Conservation (phyloP, 305 asterid species). For the Fraxinus dipetala region DNA sequence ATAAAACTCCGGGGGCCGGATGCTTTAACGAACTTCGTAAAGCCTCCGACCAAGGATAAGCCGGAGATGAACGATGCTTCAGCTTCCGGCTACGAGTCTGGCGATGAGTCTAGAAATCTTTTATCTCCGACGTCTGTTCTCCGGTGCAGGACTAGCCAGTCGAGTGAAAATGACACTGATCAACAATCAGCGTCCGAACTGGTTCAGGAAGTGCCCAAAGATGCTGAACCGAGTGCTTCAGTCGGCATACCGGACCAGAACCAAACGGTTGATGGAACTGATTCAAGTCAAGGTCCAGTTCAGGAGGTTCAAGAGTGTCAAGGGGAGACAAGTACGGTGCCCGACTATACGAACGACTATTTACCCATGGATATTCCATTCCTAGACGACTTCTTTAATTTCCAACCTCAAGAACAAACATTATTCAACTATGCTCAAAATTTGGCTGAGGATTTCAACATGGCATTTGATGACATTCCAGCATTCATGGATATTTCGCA, state of each 20-base stretch:
- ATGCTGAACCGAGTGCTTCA: conserved; percentile 15
- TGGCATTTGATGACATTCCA: conserved; percentile 30
- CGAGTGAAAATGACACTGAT: conserved; percentile 28
- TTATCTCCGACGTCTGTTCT: conserved; percentile 51
- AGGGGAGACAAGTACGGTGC: conserved; percentile 45
- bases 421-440: conserved; percentile 28
- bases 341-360: conserved; percentile 44
- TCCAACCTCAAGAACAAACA: conserved; percentile 34
- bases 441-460: conserved; percentile 26
- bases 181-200: conserved; percentile 19
- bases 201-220: background rate
- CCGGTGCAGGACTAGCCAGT: conserved; percentile 36
- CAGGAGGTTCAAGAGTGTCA: conserved; percentile 44
- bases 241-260: conserved; percentile 20
- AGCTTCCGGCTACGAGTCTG: conserved; percentile 56
- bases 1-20: conserved; percentile 63
- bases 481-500: conserved; percentile 18
- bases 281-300: background rate
- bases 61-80: conserved; percentile 33
- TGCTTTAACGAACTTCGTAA: conserved; percentile 58
- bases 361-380: conserved; percentile 57
- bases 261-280: background rate
- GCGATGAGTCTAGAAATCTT: conserved; percentile 50
- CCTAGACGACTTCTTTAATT: conserved; percentile 49
- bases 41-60: conserved; percentile 25